Evolutionary conservation across 306 rosid species (phyloP).

Genomic region (Corylus heterophylla): DNA sequence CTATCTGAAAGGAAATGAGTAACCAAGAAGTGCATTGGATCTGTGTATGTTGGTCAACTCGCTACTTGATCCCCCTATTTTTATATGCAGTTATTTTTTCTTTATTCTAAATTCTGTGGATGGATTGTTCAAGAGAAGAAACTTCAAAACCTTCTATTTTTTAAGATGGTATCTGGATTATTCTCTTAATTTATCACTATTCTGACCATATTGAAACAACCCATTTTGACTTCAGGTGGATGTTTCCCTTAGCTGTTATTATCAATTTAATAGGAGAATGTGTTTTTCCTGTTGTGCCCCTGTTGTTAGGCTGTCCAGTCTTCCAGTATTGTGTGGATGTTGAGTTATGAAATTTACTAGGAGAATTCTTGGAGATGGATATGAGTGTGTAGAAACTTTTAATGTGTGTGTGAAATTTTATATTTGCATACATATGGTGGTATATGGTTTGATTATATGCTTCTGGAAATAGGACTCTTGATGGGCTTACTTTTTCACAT

Average conservation of each 20-base stretch:
- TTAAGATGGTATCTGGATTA: not conserved
- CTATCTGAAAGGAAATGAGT: not conserved
- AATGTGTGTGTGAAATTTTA: not conserved
- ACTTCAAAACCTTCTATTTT: not conserved
- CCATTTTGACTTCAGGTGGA: not conserved
- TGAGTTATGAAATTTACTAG: not conserved
- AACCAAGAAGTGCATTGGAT: not conserved
- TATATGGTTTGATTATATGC: not conserved
- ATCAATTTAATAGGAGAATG: not conserved
- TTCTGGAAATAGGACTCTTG: not conserved
- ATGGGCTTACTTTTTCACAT: not conserved
- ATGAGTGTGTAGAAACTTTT: not conserved
- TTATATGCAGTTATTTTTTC: not conserved
- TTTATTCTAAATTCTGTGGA: not conserved
- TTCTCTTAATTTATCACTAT: not conserved
- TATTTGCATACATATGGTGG: not conserved
- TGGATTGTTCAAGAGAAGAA: not conserved
- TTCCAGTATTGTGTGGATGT: not conserved
- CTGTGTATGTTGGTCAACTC: not conserved
- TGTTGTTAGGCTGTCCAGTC: not conserved
- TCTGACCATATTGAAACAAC: not conserved
- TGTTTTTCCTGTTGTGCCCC: not conserved
- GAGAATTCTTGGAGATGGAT: conserved; percentile 2
- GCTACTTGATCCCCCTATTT: not conserved
- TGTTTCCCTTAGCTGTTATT: not conserved